These are phyloP conservation scores for Suillus occidentalis DNA, from an alignment of 768 basidiomycete genomes.

Conservation along the genomic window DNA sequence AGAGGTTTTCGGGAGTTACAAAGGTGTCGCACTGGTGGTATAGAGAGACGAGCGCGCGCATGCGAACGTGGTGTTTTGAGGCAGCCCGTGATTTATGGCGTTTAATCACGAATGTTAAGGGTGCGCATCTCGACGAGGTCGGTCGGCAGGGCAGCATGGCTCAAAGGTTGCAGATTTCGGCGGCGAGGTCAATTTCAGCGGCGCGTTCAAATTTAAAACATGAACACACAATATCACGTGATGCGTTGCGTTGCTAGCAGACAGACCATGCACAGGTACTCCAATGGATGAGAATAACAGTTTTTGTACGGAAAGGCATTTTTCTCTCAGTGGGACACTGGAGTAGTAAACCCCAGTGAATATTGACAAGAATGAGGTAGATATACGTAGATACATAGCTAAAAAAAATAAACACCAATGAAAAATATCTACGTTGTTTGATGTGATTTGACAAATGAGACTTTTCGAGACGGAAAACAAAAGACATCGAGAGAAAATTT, in stretches of 20 bases:
- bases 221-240: too few species aligned
- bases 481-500: background rate
- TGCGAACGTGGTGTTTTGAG: constrained; percentile 33
- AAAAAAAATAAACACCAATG: too few species aligned
- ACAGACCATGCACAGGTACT: background rate
- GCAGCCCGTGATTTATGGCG: background rate
- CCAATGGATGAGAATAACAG: background rate
- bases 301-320: background rate
- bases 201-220: too few species aligned
- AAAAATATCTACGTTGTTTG: too few species aligned
- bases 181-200: too few species aligned
- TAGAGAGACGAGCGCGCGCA: constrained; percentile 73
- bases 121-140: background rate
- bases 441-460: background rate
- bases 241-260: too few species aligned
- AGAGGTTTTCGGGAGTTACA: constrained; percentile 70
- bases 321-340: background rate
- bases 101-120: background rate
- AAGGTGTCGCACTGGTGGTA: constrained; percentile 76
- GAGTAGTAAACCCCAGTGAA: too few species aligned
- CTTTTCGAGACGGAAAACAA: background rate
- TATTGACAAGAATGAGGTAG: too few species aligned
- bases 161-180: background rate
- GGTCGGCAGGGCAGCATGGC: background rate
- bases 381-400: too few species aligned